Evolutionary conservation across 139 green algal genomes (phyloP).

Genomic region (Coelastrella sp.): DNA sequence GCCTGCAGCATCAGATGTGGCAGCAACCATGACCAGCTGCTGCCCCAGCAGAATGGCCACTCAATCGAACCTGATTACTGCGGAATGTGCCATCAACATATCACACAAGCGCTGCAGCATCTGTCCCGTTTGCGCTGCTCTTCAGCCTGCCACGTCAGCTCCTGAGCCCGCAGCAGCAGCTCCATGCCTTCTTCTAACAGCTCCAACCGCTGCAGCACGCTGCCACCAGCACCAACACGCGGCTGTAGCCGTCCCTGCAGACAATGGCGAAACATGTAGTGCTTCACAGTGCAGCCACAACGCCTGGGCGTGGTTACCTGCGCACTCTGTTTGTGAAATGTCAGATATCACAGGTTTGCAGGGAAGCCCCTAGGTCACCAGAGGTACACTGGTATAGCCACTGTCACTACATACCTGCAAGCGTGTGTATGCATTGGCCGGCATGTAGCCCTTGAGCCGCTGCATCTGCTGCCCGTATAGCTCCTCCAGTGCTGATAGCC

Average conservation of each 20-base stretch:
- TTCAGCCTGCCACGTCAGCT: constrained; percentile 53
- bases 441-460: constrained; percentile 53
- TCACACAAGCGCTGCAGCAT: constrained; percentile 43
- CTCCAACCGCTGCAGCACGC: constrained; percentile 78
- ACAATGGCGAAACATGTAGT: not conserved
- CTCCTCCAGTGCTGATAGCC: constrained; percentile 73
- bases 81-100: constrained; percentile 18
- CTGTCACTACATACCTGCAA: not conserved
- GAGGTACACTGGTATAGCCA: not conserved
- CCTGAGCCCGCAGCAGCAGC: constrained; percentile 69
- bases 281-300: too few relatives aligned
- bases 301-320: too few relatives aligned
- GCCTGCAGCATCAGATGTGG: too few relatives aligned
- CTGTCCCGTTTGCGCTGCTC: constrained; percentile 21
- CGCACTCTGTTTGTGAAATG: too few relatives aligned
- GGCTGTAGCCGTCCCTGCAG: constrained; percentile 29
- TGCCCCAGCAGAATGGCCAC: too few relatives aligned
- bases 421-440: constrained; percentile 11
- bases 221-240: constrained; percentile 64
- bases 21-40: too few relatives aligned
- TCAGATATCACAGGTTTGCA: too few relatives aligned
- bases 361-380: too few relatives aligned
- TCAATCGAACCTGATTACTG: too few relatives aligned
- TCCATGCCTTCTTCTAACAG: constrained; percentile 76
- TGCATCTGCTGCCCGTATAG: constrained; percentile 60